These are phyloP conservation scores for Petunia axillaris DNA, from an alignment of 257 asterid genomes.

Conservation along the genomic window DNA sequence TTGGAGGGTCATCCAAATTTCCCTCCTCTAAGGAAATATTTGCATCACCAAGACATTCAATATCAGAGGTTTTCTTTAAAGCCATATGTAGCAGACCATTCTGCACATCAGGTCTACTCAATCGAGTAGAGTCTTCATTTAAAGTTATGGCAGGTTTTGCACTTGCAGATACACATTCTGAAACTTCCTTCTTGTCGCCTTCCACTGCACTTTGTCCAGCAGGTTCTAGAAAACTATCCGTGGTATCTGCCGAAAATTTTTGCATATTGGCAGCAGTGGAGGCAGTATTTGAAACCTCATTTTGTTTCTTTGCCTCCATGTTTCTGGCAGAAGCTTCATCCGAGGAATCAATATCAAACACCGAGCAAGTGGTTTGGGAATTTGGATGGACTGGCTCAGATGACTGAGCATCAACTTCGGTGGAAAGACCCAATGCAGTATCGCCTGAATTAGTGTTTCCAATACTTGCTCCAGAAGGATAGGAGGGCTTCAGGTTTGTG, in stretches of 20 bases:
- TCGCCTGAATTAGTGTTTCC: too few relatives aligned
- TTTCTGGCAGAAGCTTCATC: too few relatives aligned
- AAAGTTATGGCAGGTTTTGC: conserved; percentile 5
- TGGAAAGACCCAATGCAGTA: too few relatives aligned
- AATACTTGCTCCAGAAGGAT: too few relatives aligned
- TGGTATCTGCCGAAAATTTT: neutral
- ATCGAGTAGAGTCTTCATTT: conserved; percentile 10
- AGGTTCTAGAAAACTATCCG: conserved; percentile 8
- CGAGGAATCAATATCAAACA: too few relatives aligned
- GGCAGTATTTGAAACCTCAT: too few relatives aligned
- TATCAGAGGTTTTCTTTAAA: neutral
- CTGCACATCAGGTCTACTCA: conserved; percentile 3
- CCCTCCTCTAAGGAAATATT: neutral
- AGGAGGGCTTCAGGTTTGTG: too few relatives aligned
- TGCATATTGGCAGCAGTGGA: too few relatives aligned
- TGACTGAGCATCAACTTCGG: too few relatives aligned
- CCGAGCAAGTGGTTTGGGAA: too few relatives aligned
- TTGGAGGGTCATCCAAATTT: conserved; percentile 15
- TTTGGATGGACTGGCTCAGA: too few relatives aligned
- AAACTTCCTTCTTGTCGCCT: conserved; percentile 9
- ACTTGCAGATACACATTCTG: conserved; percentile 14
- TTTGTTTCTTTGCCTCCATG: too few relatives aligned
- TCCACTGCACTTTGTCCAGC: neutral
- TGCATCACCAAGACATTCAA: neutral
- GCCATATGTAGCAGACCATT: neutral